A percentile compares a stretch with the other conserved stretches of the same genome.
phyloP scores from a whole-genome alignment of 2,329 filamentous ascomycete genomes.

The Colletotrichum filicis region DNA sequence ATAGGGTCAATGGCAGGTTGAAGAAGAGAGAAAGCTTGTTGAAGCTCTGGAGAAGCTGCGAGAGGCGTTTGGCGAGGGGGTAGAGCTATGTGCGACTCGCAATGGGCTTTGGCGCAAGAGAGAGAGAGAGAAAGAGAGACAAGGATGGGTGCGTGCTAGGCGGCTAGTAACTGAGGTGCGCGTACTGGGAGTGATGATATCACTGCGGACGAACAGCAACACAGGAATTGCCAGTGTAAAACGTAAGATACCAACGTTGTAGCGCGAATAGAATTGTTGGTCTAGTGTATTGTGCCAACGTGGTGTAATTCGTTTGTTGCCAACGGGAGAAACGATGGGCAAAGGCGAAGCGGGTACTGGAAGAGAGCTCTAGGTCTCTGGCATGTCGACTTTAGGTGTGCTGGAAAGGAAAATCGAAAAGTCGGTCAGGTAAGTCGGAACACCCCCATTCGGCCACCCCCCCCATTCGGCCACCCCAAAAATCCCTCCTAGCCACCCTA shows the following conservation, averaged over 20 bases:
- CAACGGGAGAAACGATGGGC: neutral
- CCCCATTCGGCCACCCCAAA: no score
- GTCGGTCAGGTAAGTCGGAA: conserved; percentile 32
- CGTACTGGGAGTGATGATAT: conserved; percentile 26
- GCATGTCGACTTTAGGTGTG: neutral
- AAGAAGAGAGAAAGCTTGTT: neutral
- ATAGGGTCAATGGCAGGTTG: neutral
- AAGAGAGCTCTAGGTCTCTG: neutral
- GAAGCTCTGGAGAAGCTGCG: neutral
- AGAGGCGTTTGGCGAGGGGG: neutral
- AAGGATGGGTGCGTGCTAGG: neutral
- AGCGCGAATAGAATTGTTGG: neutral
- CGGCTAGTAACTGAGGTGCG: neutral
- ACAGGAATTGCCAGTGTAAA: neutral
- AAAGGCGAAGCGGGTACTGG: neutral
- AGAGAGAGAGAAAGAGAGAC: neutral
- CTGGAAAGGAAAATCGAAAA: conserved; percentile 9
- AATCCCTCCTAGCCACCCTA: no score
- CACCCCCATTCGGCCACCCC: no score
- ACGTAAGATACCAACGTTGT: neutral
- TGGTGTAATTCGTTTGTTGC: neutral
- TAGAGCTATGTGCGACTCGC: neutral
- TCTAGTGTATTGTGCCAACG: neutral
- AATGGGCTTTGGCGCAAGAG: neutral
- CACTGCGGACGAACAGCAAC: conserved; percentile 4